These are phyloP conservation scores for Tolypocladium ophioglossoides DNA, from an alignment of 2,329 filamentous ascomycete species.

Conservation along the genomic window DNA sequence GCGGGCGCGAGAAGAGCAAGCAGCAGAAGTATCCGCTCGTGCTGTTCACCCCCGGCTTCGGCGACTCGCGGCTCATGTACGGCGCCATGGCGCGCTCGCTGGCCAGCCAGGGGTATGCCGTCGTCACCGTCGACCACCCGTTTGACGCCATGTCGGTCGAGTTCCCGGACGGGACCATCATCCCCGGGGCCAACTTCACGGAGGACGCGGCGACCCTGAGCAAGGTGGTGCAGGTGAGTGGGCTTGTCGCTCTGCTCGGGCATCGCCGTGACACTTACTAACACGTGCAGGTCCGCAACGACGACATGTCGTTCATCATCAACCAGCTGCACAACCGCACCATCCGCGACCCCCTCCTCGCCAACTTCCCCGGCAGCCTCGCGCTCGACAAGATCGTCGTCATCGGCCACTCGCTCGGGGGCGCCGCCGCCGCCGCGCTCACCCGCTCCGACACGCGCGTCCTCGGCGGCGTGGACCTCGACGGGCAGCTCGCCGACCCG, in stretches of 20 bases:
- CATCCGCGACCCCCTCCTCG: constrained; percentile 7
- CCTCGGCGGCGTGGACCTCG: constrained; percentile 27
- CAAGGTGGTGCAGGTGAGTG: constrained; percentile 12
- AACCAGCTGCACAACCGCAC: constrained; percentile 12
- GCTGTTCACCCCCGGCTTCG: constrained; percentile 34
- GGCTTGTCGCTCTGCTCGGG: too few relatives aligned
- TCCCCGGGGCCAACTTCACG: constrained; percentile 11
- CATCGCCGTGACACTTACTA: neutral
- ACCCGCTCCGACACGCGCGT: constrained; percentile 8
- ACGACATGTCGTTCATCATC: constrained; percentile 27
- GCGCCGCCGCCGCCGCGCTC: constrained; percentile 20
- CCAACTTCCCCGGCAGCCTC: constrained; percentile 12
- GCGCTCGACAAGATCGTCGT: constrained; percentile 11
- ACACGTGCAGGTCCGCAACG: constrained; percentile 14
- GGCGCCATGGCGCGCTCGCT: constrained; percentile 31
- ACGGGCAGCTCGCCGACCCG: constrained; percentile 24
- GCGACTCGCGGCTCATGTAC: constrained; percentile 31
- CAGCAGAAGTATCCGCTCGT: constrained; percentile 10
- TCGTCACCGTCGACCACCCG: constrained; percentile 38
- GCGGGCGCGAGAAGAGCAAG: neutral
- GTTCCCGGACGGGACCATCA: constrained; percentile 30
- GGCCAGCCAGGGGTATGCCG: constrained; percentile 32
- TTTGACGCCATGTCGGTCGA: constrained; percentile 34
- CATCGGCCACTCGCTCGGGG: constrained; percentile 29
- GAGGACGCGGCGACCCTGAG: constrained; percentile 6